Conservation (phyloP, 2,329 filamentous ascomycete genomes). For the Claviceps fusiformis region DNA sequence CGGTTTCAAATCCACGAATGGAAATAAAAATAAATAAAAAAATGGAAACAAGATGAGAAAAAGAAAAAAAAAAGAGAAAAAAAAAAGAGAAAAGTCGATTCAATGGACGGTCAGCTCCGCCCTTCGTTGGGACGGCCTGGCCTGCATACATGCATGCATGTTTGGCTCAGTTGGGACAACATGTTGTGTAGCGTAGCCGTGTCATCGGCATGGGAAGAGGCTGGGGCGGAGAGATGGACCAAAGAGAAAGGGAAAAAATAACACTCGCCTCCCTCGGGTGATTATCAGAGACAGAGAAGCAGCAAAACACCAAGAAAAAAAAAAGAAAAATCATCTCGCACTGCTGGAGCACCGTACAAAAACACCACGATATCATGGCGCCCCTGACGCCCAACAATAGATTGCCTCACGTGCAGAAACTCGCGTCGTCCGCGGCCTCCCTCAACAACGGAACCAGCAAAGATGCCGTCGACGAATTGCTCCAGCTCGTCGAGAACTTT, state of each 20-base stretch:
- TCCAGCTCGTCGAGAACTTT: neutral
- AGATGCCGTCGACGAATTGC: slow-evolving; percentile 3
- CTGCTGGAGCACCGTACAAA: no score
- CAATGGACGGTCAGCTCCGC: no score
- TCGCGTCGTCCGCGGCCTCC: neutral
- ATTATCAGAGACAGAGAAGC: no score
- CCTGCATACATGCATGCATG: neutral
- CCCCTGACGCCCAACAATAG: neutral
- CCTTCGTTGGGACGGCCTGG: no score
- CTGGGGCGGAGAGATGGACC: neutral
- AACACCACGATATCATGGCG: neutral
- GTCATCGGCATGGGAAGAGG: neutral
- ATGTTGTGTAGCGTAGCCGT: neutral
- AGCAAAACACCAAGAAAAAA: no score
- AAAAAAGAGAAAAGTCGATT: no score
- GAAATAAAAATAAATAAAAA: no score
- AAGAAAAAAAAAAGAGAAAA: no score
- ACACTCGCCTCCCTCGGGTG: no score
- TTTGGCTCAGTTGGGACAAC: neutral
- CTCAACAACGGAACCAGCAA: neutral
- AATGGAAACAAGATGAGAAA: no score
- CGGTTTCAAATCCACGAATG: neutral
- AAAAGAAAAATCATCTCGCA: neutral
- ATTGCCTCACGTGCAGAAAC: neutral
- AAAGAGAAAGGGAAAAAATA: neutral